Base-by-base conservation (phyloP, 345 rosid species). In the Eucalyptus victrix region DNA sequence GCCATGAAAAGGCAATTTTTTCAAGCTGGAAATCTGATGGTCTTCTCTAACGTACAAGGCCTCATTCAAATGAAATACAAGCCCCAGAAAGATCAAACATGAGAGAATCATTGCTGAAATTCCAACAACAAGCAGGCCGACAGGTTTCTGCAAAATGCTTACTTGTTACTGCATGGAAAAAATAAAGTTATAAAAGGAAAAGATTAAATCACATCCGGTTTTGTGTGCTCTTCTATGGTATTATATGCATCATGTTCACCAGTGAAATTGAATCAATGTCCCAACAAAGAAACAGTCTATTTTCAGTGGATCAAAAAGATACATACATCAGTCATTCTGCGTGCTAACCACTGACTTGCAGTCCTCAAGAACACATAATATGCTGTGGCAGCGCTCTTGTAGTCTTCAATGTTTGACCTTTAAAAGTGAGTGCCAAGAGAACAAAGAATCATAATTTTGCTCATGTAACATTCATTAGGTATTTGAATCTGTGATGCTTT, bases 331-430 rank as follows among this genome's bases (percentile, higher is more conserved):
- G 99, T 96, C 67, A 95, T 95, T 92, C 94, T 94, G 92, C 95
- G 94, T 47, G 99, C 95, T 91, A 96, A 93, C 99, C 99, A 97
- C 93, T 95, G 96, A 95, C 97, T 96, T 90, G 99, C 95, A 91
- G 97, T 92, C 91, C 94, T 94, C 95, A 97, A 92, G 91, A 97
- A 96, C 92, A 91, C 76, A 50, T 91, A 81, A 92, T 96, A 96
- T 88, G 99, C 98, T 88, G 95, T 92, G 53, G 90, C 90, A 89
- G 94, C 88, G 60, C 88, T 89, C 89, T 87, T 93, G 90, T 94
- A 94, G 88, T 94, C 97, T 90, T 94, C 93, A 87, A 87, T 89
- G 72, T 69, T 34, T 89, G 94, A 93, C 96, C 97, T 94, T 90
- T 86, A 88, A 86, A 88, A 90, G 91, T 44, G 47, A 86, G 86